Conservation (phyloP, 2,329 filamentous ascomycete species). For the Beauveria scarabaeidicola region DNA sequence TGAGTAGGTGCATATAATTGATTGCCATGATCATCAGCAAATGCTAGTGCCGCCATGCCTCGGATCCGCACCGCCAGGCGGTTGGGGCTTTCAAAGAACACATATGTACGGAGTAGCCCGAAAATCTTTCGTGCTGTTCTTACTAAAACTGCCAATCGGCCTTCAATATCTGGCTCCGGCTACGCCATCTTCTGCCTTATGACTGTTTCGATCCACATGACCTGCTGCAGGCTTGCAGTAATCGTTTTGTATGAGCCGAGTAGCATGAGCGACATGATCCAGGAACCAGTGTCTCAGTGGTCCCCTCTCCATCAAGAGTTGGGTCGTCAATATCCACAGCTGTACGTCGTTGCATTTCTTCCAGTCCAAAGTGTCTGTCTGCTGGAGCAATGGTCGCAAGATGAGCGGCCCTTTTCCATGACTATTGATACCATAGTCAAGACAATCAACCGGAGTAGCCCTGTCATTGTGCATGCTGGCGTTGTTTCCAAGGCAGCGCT, state of each 20-base stretch:
- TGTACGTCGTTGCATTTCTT: slow-evolving; percentile 1
- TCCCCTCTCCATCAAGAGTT: slow-evolving; percentile 6
- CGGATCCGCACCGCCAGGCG: neutral
- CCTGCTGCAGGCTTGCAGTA: slow-evolving; percentile 5
- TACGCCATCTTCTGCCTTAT: slow-evolving; percentile 12
- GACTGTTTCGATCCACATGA: slow-evolving; percentile 13
- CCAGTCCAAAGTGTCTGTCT: neutral
- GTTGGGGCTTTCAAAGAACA: neutral
- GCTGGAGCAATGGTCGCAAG: neutral
- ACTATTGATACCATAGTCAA: slow-evolving; percentile 11
- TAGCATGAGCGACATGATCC: slow-evolving; percentile 6
- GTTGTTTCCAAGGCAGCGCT: neutral
- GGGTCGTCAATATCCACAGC: slow-evolving; percentile 15
- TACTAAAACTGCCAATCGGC: neutral
- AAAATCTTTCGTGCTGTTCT: neutral
- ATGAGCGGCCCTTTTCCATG: slow-evolving; percentile 10
- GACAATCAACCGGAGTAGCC: slow-evolving; percentile 13
- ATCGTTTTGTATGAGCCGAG: slow-evolving; percentile 10
- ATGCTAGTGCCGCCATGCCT: neutral
- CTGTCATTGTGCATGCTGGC: neutral
- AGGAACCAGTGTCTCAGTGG: slow-evolving; percentile 11
- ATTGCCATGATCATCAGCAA: neutral
- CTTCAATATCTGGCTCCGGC: slow-evolving; percentile 10
- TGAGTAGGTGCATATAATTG: neutral
- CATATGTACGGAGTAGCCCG: neutral